Evolutionary conservation across 148 eudicot species (phyloP).

Genomic region (Arctostaphylos glauca): DNA sequence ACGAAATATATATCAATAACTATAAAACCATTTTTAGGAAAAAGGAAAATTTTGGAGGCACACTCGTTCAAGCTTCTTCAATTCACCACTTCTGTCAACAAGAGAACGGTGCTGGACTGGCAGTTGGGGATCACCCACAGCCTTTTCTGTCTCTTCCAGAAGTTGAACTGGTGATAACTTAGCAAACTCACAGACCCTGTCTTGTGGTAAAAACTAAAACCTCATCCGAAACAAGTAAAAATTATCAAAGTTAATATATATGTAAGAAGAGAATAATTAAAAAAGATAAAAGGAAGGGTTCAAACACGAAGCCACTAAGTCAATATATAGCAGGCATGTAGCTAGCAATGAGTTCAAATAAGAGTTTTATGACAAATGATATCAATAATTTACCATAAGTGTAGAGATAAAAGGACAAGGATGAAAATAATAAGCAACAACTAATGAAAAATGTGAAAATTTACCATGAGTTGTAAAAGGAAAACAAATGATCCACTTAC

Average conservation of each 20-base stretch:
- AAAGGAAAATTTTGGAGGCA: slow-evolving; percentile 22
- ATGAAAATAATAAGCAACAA: not conserved
- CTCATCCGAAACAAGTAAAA: slow-evolving; percentile 16
- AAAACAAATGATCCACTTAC: not conserved
- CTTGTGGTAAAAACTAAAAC: slow-evolving; percentile 91
- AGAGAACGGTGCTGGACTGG: slow-evolving; percentile 82
- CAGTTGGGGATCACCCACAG: slow-evolving; percentile 88
- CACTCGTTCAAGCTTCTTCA: slow-evolving; percentile 66
- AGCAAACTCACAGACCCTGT: slow-evolving; percentile 97
- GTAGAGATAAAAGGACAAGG: not conserved
- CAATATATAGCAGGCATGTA: not conserved
- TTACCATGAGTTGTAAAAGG: not conserved
- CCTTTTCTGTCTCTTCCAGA: slow-evolving; percentile 92
- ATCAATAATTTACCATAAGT: not conserved
- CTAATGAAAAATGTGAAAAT: not conserved
- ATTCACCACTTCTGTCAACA: slow-evolving; percentile 62
- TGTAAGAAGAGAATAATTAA: not conserved
- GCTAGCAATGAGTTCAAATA: slow-evolving; percentile 7
- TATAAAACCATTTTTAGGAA: not conserved
- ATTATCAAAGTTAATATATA: not conserved
- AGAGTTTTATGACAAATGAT: not conserved
- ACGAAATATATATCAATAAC: not conserved
- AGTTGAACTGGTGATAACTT: slow-evolving; percentile 90
- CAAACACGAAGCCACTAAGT: not conserved
- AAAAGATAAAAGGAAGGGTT: not conserved